A percentile compares a stretch with the other conserved stretches of the same genome.
phyloP scores from a whole-genome alignment of 2,329 filamentous ascomycete species.

The Colletotrichum tofieldiae region DNA sequence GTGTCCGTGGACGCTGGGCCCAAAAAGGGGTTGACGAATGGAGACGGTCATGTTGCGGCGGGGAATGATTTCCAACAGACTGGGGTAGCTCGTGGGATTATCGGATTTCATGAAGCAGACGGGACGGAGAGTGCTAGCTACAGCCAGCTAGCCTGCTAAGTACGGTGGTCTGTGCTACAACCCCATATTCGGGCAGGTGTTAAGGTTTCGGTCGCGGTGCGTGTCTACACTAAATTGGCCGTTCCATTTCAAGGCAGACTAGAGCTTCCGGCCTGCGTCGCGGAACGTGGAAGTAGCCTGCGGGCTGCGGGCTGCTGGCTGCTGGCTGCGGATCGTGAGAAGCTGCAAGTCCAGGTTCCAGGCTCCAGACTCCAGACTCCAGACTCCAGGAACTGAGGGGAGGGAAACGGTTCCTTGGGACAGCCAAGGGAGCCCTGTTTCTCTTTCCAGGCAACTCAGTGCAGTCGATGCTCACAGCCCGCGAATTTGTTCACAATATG shows the following conservation, averaged over 20 bases:
- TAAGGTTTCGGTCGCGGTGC: conserved; percentile 21
- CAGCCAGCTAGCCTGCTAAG: neutral
- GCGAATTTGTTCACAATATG: neutral
- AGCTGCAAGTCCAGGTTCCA: conserved; percentile 4
- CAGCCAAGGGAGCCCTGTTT: neutral
- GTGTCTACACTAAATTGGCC: conserved; percentile 10
- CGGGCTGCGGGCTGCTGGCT: conserved; percentile 9
- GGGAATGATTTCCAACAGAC: neutral
- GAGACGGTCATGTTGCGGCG: neutral
- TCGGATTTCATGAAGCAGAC: neutral
- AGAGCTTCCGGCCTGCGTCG: conserved; percentile 18
- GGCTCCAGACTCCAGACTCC: conserved; percentile 21
- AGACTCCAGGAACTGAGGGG: conserved; percentile 12
- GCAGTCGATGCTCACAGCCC: neutral
- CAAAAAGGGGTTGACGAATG: too few species aligned
- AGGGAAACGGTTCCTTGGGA: too few species aligned
- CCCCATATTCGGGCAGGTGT: conserved; percentile 9
- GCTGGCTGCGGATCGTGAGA: conserved; percentile 9
- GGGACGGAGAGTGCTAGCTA: neutral
- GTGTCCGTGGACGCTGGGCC: neutral
- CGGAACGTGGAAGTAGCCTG: neutral
- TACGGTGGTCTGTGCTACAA: conserved; percentile 19
- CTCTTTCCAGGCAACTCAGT: neutral
- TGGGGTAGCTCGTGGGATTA: neutral
- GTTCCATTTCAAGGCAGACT: conserved; percentile 11